These are phyloP conservation scores for Avena insularis DNA, from an alignment of 176 grass and related monocot genomes.

Conservation along the genomic window DNA sequence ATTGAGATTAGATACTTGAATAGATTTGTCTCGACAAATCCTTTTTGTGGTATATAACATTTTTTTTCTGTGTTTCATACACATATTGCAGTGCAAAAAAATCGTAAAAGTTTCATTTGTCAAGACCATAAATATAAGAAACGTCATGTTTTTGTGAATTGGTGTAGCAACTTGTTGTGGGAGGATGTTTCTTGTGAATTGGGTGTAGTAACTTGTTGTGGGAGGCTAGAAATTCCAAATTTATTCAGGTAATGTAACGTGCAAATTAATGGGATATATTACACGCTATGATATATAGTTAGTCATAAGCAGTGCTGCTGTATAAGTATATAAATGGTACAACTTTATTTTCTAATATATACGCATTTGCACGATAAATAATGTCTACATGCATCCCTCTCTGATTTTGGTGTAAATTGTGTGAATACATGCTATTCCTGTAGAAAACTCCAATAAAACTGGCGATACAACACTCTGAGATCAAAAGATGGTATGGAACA, in stretches of 20 bases:
- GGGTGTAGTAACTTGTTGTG: not conserved
- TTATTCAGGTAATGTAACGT: not conserved
- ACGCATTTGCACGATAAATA: not conserved
- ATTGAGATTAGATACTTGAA: not conserved
- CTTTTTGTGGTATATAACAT: not conserved
- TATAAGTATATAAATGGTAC: not conserved
- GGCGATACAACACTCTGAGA: not conserved
- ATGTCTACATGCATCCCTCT: not conserved
- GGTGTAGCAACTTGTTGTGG: not conserved
- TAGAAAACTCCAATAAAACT: not conserved
- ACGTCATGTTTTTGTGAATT: not conserved
- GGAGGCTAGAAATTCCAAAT: not conserved
- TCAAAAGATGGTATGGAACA: not conserved
- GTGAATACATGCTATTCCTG: not conserved
- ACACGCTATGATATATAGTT: not conserved
- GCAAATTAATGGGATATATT: not conserved
- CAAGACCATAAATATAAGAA: not conserved
- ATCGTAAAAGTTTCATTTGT: not conserved
- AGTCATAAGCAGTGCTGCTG: not conserved
- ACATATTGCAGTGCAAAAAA: not conserved
- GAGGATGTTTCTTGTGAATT: not conserved
- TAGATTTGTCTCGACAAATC: not conserved
- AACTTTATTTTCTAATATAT: not conserved
- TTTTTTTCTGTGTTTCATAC: not conserved
- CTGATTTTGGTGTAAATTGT: not conserved